Evolutionary conservation across 768 basidiomycete species (phyloP), one percentile per base, ranked within the genome.

Genomic region (Hebeloma cylindrosporum): DNA sequence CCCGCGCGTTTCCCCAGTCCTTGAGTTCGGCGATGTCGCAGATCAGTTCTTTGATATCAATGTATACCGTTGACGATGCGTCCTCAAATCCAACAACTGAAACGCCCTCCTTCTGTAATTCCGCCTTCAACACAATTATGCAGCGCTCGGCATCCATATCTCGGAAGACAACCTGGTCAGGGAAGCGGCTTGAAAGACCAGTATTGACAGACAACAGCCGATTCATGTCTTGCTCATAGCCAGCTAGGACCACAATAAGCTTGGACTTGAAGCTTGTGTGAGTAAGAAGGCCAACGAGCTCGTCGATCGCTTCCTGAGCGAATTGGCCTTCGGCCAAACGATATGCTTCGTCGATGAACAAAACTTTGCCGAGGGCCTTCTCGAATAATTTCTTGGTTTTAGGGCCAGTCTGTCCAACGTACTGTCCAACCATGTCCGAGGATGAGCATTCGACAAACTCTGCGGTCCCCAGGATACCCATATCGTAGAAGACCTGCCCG

Each of bases 331-430:
- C 69, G 7, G 70, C 60, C 9, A 87, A 67, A 17, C 83, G 69
- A 52, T 87, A 87, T 0, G 85, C 85, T 49, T 87, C 85, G 42
- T 86, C 85, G 40, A 86, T 70, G 64, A 87, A 86, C 0, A 86
- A 68, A 3, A 87, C 83, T 30, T 75, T 73, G 1, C 85, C 85
- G 0, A 83, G 69, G 0, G 82, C 85, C 57, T 78, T 80, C 34
- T 83, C 79, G 36, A 87, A 77, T 1, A 79, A 54, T 41, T 76
- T 69, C 51, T 63, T 69, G 1, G 80, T 82, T 60, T 84, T 84
- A 0, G 82, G 83, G 0, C 84, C 85, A 0, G 85, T 86, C 0
- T 86, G 83, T 4, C 85, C 85, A 7, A 86, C 76, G 38, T 79
- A 86, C 53, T 84, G 70, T 1, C 79, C 85, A 1, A 86, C 77